Conservation (phyloP, 2,329 filamentous ascomycete genomes). For the Phialemonium atrogriseum region DNA sequence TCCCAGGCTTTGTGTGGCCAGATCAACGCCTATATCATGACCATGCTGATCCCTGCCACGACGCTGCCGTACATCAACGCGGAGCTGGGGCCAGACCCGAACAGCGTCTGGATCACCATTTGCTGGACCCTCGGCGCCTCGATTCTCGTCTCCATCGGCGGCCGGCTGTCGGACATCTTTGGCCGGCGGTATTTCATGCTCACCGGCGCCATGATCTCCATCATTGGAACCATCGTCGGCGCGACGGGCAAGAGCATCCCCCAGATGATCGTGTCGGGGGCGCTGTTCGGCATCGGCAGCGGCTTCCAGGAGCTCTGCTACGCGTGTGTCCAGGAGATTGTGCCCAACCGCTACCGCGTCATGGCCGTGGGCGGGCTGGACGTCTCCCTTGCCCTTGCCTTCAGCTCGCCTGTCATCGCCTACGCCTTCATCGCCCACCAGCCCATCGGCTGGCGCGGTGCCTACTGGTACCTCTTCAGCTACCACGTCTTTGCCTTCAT, state of each 20-base stretch:
- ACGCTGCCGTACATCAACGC: constrained; percentile 24
- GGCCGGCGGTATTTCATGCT: constrained; percentile 35
- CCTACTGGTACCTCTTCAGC: constrained; percentile 13
- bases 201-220: constrained; percentile 33
- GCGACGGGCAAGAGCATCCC: constrained; percentile 28
- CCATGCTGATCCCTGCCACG: constrained; percentile 24
- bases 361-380: constrained; percentile 26
- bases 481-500: constrained; percentile 13
- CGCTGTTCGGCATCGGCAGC: constrained; percentile 28
- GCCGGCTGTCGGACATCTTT: constrained; percentile 33
- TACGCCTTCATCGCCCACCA: constrained; percentile 25
- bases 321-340: neutral
- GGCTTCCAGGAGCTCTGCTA: constrained; percentile 30
- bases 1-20: constrained; percentile 10
- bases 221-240: constrained; percentile 35
- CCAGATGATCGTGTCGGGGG: constrained; percentile 30
- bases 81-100: constrained; percentile 23
- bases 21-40: constrained; percentile 24
- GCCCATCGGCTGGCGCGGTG: constrained; percentile 11
- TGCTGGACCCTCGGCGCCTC: constrained; percentile 22
- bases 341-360: constrained; percentile 15
- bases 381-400: constrained; percentile 12
- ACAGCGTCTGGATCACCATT: constrained; percentile 26
- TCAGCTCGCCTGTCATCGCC: constrained; percentile 21
- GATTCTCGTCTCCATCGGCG: constrained; percentile 22